A percentile compares a stretch with the other conserved stretches of the same genome.
phyloP scores from a whole-genome alignment of 1,284 basidiomycete species.

The Phellopilus nigrolimitatus region DNA sequence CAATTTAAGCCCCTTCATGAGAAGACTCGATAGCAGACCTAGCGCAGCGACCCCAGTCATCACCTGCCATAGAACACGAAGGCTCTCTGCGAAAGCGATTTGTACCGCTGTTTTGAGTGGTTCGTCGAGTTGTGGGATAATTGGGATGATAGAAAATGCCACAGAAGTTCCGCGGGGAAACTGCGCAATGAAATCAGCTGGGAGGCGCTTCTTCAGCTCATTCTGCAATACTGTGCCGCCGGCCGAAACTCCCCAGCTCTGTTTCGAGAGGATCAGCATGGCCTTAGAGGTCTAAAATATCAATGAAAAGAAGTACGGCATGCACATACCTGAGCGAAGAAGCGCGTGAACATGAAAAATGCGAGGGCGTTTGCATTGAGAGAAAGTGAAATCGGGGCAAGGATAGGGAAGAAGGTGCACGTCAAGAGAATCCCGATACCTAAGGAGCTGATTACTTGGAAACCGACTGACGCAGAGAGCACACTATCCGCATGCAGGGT shows the following conservation, averaged over 20 bases:
- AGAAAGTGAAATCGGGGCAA: slow-evolving; percentile 32
- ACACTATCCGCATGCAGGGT: slow-evolving; percentile 32
- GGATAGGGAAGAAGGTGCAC: slow-evolving; percentile 29
- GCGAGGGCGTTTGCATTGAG: slow-evolving; percentile 32
- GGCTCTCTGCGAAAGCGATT: slow-evolving; percentile 32
- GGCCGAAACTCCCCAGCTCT: slow-evolving; percentile 39
- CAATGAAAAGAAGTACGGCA: slow-evolving; percentile 8
- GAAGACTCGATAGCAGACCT: slow-evolving; percentile 30
- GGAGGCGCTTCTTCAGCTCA: slow-evolving; percentile 32
- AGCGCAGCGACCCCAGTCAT: slow-evolving; percentile 28
- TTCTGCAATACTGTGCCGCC: slow-evolving; percentile 36
- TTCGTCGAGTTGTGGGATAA: slow-evolving; percentile 29
- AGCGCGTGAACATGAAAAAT: slow-evolving; percentile 30
- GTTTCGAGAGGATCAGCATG: background rate
- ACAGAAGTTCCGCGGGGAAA: slow-evolving; percentile 33
- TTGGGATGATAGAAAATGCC: slow-evolving; percentile 34
- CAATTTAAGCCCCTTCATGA: slow-evolving; percentile 28
- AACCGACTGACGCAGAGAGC: slow-evolving; percentile 28
- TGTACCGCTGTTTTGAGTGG: slow-evolving; percentile 30
- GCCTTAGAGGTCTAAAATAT: background rate
- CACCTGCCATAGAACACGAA: slow-evolving; percentile 32
- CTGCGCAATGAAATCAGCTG: slow-evolving; percentile 28
- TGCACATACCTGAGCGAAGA: slow-evolving; percentile 24
- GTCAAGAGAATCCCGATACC: slow-evolving; percentile 31
- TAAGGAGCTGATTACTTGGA: slow-evolving; percentile 29